Base-by-base conservation (phyloP, 1,139 yeast species). In the Pichia sp. region DNA sequence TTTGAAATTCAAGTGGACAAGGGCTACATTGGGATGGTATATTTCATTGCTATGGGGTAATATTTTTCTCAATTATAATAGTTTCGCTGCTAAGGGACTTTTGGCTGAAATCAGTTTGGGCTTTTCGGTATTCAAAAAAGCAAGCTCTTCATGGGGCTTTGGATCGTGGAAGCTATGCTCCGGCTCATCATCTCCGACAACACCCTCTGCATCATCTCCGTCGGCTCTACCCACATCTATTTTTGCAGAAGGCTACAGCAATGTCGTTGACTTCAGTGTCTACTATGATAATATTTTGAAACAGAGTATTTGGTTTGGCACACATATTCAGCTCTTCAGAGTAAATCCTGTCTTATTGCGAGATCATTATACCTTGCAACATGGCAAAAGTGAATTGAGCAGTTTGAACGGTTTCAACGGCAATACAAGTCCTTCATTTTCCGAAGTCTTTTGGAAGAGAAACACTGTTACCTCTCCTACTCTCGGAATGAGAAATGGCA, bases 21-120 rank as follows among this genome's bases (percentile, higher is more conserved):
- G 73, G 47, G 63, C 78, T 8, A 81, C 93, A 0, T 73, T 87
- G 42, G 91, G 92, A 0, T 90, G 96, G 96, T 85, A 88, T 66
- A 75, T 79, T 48, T 79, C 87, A 14, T 72, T 87, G 16, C 65
- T 88, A 38, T 88, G 91, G 84, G 81, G 85, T 1, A 75, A 77
- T 52, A 77, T 88, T 0, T 88, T 80, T 65, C 77, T 79, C 51
- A 70, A 76, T 29, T 73, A 75, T 53, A 65, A 66, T 27, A 53
- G 60, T 27, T 56, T 55, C 44, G 53, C 56, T 50, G 42, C 59
- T 49, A 67, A 55, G 49, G 62, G 53, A 53, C 54, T 63, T 20
- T 40, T 66, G 16, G 59, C 59, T 30, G 70, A 65, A 49, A 54
- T 68, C 4, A 68, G 79, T 20, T 69, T 73, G 1, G 74, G 83